These are phyloP conservation scores for Prillingera fragicola DNA, from an alignment of 1,284 basidiomycete genomes.

Conservation along the genomic window DNA sequence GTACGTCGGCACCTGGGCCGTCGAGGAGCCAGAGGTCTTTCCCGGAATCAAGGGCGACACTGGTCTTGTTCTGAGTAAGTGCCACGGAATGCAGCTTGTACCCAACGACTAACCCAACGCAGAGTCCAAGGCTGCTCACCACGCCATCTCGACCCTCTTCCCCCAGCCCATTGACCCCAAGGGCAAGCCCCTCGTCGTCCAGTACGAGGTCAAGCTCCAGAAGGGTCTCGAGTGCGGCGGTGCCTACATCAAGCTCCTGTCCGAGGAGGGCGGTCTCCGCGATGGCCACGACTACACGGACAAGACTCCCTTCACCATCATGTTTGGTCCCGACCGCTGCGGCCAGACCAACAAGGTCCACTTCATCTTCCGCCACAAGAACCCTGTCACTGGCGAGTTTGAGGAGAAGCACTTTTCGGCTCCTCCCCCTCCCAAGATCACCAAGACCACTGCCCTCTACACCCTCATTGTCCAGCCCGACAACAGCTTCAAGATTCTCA, in stretches of 20 bases:
- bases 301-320: conserved; percentile 95
- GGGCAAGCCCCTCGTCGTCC: conserved; percentile 85
- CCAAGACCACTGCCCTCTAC: conserved; percentile 85
- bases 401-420: conserved; percentile 94
- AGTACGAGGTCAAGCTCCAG: conserved; percentile 99
- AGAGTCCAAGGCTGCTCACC: conserved; percentile 54
- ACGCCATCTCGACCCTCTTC: conserved; percentile 96
- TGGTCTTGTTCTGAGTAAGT: conserved; percentile 73
- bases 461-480: conserved; percentile 88
- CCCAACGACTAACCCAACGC: conserved; percentile 9
- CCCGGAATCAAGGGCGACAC: conserved; percentile 69
- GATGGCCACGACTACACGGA: conserved; percentile 91
- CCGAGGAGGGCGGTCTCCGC: conserved; percentile 59
- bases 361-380: conserved; percentile 97
- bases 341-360: conserved; percentile 61
- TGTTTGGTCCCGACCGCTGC: conserved; percentile 74
- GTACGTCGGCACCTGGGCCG: conserved; percentile 95
- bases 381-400: conserved; percentile 78
- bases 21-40: conserved; percentile 78
- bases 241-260: conserved; percentile 94
- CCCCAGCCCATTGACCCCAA: conserved; percentile 66
- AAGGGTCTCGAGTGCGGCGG: conserved; percentile 99
- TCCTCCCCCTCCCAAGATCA: conserved; percentile 77
- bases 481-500: conserved; percentile 87
- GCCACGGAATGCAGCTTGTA: neutral